Conservation (phyloP, 768 basidiomycete genomes). For the Pulveroboletus sp. region DNA sequence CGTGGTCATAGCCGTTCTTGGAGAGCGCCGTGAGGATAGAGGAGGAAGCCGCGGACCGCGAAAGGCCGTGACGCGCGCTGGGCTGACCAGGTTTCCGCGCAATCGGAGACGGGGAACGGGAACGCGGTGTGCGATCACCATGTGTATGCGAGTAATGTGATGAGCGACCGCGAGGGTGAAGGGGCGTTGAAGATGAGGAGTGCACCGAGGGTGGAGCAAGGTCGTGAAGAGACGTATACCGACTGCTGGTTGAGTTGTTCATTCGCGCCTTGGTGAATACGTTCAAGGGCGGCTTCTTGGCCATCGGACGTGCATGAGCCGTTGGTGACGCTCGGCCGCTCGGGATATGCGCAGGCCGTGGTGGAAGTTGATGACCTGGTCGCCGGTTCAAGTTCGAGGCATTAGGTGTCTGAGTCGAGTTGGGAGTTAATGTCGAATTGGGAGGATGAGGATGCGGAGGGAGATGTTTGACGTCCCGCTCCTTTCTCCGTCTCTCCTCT, state of each 20-base stretch:
- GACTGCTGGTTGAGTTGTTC: slow-evolving; percentile 24
- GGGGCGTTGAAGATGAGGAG: slow-evolving; percentile 37
- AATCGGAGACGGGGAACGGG: slow-evolving; percentile 41
- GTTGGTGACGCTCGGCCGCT: slow-evolving; percentile 29
- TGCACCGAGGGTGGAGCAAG: slow-evolving; percentile 15
- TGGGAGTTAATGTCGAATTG: slow-evolving; percentile 25
- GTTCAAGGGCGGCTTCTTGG: slow-evolving; percentile 25
- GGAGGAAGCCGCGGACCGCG: slow-evolving; percentile 20
- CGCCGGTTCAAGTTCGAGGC: slow-evolving; percentile 19
- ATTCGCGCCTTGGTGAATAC: slow-evolving; percentile 24
- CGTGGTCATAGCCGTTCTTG: slow-evolving; percentile 63
- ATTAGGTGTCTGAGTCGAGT: slow-evolving; percentile 25
- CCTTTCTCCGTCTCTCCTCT: slow-evolving; percentile 46
- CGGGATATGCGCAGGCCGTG: slow-evolving; percentile 24
- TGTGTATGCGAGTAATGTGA: slow-evolving; percentile 18
- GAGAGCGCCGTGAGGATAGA: slow-evolving; percentile 42
- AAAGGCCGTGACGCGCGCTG: slow-evolving; percentile 20
- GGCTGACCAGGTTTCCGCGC: slow-evolving; percentile 38
- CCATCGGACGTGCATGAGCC: slow-evolving; percentile 25
- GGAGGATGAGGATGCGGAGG: slow-evolving; percentile 11
- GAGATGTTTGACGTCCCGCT: slow-evolving; percentile 25
- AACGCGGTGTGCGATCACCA: slow-evolving; percentile 23
- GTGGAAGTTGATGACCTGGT: slow-evolving; percentile 27
- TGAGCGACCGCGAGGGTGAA: slow-evolving; percentile 26
- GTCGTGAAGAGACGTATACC: slow-evolving; percentile 22